These are phyloP conservation scores for Flaveria ramosissima DNA, from an alignment of 129 eudicot species.

Conservation along the genomic window DNA sequence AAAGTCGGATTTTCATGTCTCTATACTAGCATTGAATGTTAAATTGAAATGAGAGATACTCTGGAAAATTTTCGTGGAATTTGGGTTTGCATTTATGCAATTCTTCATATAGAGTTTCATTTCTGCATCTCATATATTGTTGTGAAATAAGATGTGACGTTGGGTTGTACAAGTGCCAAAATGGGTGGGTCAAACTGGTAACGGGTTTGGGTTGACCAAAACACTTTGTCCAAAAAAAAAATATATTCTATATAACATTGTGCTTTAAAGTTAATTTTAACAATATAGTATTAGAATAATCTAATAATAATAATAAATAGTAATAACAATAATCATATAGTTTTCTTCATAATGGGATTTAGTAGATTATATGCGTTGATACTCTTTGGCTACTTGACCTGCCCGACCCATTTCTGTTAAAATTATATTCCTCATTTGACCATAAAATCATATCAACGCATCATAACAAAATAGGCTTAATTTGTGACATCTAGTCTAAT, in stretches of 20 bases:
- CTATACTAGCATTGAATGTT: constrained; percentile 2
- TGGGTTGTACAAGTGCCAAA: constrained; percentile 1
- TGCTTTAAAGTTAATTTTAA: neutral
- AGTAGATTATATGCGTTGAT: neutral
- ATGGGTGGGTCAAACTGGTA: constrained; percentile 6
- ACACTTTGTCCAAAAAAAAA: neutral
- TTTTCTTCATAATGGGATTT: neutral
- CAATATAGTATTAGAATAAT: neutral
- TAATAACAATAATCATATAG: neutral
- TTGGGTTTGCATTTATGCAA: constrained; percentile 18
- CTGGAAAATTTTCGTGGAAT: constrained; percentile 11
- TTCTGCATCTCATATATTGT: constrained; percentile 19
- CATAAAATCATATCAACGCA: neutral
- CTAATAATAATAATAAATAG: neutral
- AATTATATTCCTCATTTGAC: neutral
- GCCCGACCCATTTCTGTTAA: neutral
- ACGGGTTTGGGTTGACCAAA: neutral
- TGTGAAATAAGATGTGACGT: constrained; percentile 9
- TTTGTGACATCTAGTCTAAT: neutral
- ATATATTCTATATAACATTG: too few relatives aligned
- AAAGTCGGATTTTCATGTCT: constrained; percentile 18
- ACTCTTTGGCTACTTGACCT: neutral
- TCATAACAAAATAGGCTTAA: constrained; percentile 1
- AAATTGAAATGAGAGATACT: constrained; percentile 12
- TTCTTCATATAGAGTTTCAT: constrained; percentile 16